Evolutionary conservation across 1,139 yeast genomes (phyloP).

Genomic region (Scheffersomyces segobiensis): DNA sequence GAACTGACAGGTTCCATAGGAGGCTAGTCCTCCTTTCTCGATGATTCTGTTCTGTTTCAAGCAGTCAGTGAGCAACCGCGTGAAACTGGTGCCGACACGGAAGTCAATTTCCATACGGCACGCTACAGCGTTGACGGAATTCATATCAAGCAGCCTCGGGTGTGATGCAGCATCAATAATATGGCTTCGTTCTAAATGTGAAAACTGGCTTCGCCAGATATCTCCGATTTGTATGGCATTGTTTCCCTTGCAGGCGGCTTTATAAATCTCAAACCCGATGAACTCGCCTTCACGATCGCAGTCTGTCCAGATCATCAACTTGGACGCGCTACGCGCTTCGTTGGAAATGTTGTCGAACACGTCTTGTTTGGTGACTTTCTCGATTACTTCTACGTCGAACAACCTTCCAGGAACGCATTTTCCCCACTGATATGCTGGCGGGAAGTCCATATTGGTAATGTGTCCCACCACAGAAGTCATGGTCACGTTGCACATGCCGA

Average conservation of each 20-base stretch:
- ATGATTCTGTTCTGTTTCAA: slow-evolving; percentile 32
- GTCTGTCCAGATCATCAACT: slow-evolving; percentile 95
- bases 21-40: slow-evolving; percentile 35
- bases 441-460: slow-evolving; percentile 65
- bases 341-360: slow-evolving; percentile 69
- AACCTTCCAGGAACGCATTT: slow-evolving; percentile 63
- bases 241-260: slow-evolving; percentile 65
- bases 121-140: slow-evolving; percentile 78
- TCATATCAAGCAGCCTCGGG: slow-evolving; percentile 64
- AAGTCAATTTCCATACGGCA: slow-evolving; percentile 87
- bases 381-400: slow-evolving; percentile 64
- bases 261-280: slow-evolving; percentile 83
- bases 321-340: slow-evolving; percentile 62
- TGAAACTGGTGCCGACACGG: slow-evolving; percentile 86
- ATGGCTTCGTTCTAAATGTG: slow-evolving; percentile 81
- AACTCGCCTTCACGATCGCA: slow-evolving; percentile 98
- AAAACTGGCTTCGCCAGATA: slow-evolving; percentile 76
- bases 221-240: slow-evolving; percentile 43
- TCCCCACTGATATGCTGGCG: slow-evolving; percentile 67
- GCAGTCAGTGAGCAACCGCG: slow-evolving; percentile 66
- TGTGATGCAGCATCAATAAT: slow-evolving; percentile 70
- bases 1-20: slow-evolving; percentile 95
- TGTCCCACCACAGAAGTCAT: slow-evolving; percentile 96
- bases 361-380: slow-evolving; percentile 39
- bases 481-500: slow-evolving; percentile 74